phyloP scores from a whole-genome alignment of 140 eudicot genomes.

The Ambrosia hybrid region DNA sequence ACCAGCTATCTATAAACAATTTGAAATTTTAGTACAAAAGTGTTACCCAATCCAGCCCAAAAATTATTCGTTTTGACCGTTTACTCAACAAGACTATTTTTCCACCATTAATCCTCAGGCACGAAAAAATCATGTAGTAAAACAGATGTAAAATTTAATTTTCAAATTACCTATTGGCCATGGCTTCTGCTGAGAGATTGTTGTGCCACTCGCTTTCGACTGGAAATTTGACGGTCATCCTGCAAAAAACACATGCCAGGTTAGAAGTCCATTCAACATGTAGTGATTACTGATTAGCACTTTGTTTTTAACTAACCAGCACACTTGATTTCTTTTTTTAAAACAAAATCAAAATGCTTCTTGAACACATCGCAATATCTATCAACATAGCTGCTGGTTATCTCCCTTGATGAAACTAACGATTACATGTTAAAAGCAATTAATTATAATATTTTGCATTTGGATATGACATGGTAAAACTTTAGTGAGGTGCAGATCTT shows the following conservation, averaged over 20 bases:
- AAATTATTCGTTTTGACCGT: background rate
- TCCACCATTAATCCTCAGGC: background rate
- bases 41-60: too few species aligned
- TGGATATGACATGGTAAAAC: too few species aligned
- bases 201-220: slow-evolving; percentile 56
- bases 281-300: background rate
- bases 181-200: slow-evolving; percentile 69
- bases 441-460: too few species aligned
- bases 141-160: background rate
- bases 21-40: background rate
- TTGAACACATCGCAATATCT: too few species aligned
- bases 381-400: too few species aligned
- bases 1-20: background rate
- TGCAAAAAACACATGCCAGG: slow-evolving; percentile 31
- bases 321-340: background rate
- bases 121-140: slow-evolving; percentile 3
- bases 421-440: too few species aligned
- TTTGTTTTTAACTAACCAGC: background rate
- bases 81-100: background rate
- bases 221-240: slow-evolving; percentile 69
- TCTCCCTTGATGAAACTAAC: too few species aligned
- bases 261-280: background rate
- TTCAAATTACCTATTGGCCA: slow-evolving; percentile 52
- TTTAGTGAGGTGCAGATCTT: too few species aligned
- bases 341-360: too few species aligned